These are phyloP conservation scores for Coelastrella sp. DNA, from an alignment of 139 green algal genomes.

Conservation along the genomic window DNA sequence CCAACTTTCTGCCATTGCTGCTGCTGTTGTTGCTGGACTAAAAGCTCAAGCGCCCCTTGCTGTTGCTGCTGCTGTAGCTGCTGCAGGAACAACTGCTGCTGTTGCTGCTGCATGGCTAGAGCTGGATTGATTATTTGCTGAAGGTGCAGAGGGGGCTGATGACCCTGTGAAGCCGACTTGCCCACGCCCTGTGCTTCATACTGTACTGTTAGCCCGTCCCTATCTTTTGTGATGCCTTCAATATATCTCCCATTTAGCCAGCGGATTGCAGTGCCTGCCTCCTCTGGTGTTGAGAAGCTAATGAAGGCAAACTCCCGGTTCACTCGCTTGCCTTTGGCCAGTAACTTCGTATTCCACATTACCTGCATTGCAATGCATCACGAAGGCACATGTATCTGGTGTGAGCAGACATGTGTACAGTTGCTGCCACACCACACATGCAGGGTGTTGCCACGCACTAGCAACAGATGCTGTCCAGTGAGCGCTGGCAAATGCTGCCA, in stretches of 20 bases:
- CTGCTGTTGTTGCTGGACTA: conserved; percentile 19
- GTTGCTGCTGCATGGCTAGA: neutral
- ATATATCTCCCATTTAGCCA: conserved; percentile 38
- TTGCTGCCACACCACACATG: no score
- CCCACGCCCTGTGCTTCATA: conserved; percentile 47
- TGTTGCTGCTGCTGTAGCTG: conserved; percentile 30
- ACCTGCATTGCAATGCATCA: conserved; percentile 1
- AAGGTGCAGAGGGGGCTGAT: neutral
- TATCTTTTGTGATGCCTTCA: conserved; percentile 49
- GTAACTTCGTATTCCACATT: conserved; percentile 51
- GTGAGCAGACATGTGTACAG: neutral
- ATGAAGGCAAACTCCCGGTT: conserved; percentile 57
- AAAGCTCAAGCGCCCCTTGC: neutral
- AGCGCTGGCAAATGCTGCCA: neutral
- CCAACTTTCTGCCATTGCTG: neutral
- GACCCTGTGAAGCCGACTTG: neutral
- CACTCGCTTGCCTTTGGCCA: conserved; percentile 45
- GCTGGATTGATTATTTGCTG: neutral
- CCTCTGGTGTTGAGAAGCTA: conserved; percentile 32
- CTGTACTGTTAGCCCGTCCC: conserved; percentile 51
- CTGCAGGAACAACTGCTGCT: conserved; percentile 14
- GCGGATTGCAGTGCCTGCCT: conserved; percentile 40
- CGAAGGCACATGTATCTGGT: neutral
- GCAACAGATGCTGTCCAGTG: neutral
- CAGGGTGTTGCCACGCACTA: no score